These are phyloP conservation scores for Margaritispora aquatica DNA, from an alignment of 495 filamentous ascomycete genomes.

Conservation along the genomic window DNA sequence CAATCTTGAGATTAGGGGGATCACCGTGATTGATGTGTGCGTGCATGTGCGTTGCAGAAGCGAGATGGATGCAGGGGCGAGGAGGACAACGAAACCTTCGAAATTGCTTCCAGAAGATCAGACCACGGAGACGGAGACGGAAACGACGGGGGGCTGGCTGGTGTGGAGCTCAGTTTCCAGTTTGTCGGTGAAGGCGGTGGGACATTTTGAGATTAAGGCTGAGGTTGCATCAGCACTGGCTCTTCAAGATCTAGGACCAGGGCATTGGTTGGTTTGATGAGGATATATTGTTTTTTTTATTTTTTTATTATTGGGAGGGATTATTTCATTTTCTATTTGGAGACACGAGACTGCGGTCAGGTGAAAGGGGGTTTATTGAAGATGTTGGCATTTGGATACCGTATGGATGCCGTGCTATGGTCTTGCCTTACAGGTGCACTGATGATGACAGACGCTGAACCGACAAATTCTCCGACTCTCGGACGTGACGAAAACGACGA, in stretches of 20 bases:
- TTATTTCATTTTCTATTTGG: not conserved
- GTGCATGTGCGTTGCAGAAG: not conserved
- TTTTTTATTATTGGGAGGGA: not conserved
- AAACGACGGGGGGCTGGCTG: not conserved
- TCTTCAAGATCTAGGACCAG: no score
- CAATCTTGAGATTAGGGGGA: not conserved
- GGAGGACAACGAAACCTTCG: not conserved
- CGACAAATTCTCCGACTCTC: not conserved
- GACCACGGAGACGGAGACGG: not conserved
- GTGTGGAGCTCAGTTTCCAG: not conserved
- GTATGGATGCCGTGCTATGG: no score
- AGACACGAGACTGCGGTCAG: not conserved
- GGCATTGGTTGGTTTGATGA: not conserved
- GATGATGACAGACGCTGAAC: not conserved
- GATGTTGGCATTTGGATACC: no score
- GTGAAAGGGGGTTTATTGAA: no score
- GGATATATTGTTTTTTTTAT: not conserved
- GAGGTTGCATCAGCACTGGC: no score
- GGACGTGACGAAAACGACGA: not conserved
- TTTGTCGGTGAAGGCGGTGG: not conserved
- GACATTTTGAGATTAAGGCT: not conserved
- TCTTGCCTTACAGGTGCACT: not conserved
- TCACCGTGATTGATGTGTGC: slow-evolving; percentile 1
- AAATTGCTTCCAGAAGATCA: slow-evolving; percentile 8
- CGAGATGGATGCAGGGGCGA: not conserved